A percentile compares a stretch with the other conserved stretches of the same genome.
Evolutionary conservation across 352 stramenopile genomes (phyloP).

Genomic region (Hyaloperonospora brassicae): DNA sequence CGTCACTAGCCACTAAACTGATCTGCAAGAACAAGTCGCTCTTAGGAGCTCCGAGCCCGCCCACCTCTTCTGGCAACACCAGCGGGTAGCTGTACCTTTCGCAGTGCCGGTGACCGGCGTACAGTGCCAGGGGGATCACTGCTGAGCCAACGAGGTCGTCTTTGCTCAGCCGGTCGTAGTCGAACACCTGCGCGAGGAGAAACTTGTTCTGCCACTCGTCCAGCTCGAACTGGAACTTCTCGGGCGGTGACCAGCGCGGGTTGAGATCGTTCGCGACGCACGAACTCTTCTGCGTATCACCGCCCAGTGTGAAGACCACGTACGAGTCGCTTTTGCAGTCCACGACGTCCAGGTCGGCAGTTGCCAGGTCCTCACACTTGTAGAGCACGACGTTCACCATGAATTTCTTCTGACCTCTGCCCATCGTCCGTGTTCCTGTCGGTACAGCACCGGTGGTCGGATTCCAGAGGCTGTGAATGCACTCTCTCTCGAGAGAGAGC

Average conservation of each 20-base stretch:
- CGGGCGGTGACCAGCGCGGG: constrained; percentile 55
- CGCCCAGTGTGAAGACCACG: constrained; percentile 51
- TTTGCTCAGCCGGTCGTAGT: constrained; percentile 58
- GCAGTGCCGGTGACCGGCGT: constrained; percentile 42
- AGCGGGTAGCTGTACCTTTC: constrained; percentile 68
- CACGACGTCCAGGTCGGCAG: constrained; percentile 37
- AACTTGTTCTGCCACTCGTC: constrained; percentile 56
- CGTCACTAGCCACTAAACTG: constrained; percentile 42
- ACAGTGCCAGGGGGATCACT: constrained; percentile 56
- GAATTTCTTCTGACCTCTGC: constrained; percentile 30
- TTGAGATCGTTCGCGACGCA: constrained; percentile 57
- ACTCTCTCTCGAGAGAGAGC: too few relatives aligned
- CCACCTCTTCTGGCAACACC: constrained; percentile 50
- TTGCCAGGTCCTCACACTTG: constrained; percentile 52
- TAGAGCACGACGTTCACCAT: constrained; percentile 50
- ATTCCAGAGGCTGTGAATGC: too few relatives aligned
- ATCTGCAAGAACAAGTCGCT: constrained; percentile 65
- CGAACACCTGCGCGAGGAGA: constrained; percentile 57
- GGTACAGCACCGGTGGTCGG: too few relatives aligned
- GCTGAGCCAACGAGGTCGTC: constrained; percentile 72
- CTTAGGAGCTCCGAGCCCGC: constrained; percentile 31
- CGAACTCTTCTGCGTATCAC: constrained; percentile 52
- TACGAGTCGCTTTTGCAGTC: constrained; percentile 73
- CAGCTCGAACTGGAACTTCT: constrained; percentile 69
- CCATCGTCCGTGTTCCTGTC: constrained; percentile 5